Evolutionary conservation across 257 asterid species (phyloP).

Genomic region (Salvia miltiorrhiza): DNA sequence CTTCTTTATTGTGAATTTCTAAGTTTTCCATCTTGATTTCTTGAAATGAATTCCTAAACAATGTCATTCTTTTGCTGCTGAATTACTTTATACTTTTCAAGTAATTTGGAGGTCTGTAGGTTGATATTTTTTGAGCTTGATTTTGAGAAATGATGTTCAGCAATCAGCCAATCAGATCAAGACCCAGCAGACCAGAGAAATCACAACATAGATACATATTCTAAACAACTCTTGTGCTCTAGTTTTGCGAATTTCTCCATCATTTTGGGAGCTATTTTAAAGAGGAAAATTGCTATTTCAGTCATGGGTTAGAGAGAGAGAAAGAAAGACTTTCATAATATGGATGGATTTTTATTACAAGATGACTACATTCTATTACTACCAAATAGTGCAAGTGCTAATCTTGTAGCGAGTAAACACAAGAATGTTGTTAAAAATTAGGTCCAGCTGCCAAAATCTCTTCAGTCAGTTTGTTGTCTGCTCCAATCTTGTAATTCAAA

Average conservation of each 20-base stretch:
- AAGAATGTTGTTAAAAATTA: constrained; percentile 30
- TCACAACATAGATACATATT: background rate
- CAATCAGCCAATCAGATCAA: too few relatives aligned
- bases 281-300: background rate
- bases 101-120: background rate
- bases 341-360: background rate
- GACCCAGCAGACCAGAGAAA: background rate
- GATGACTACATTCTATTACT: background rate
- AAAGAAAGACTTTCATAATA: background rate
- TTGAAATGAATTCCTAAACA: background rate
- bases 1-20: too few relatives aligned
- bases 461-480: constrained; percentile 57
- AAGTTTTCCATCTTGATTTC: background rate
- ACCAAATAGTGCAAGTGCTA: background rate
- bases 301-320: too few relatives aligned
- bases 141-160: too few relatives aligned
- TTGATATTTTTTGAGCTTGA: background rate
- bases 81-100: background rate
- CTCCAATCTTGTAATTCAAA: constrained; percentile 60
- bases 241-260: background rate
- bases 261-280: too few relatives aligned
- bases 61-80: background rate
- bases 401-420: background rate
- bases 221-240: background rate
- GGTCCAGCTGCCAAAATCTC: constrained; percentile 90